phyloP scores from a whole-genome alignment of 2,329 filamentous ascomycete species.

The Fusarium longipes region DNA sequence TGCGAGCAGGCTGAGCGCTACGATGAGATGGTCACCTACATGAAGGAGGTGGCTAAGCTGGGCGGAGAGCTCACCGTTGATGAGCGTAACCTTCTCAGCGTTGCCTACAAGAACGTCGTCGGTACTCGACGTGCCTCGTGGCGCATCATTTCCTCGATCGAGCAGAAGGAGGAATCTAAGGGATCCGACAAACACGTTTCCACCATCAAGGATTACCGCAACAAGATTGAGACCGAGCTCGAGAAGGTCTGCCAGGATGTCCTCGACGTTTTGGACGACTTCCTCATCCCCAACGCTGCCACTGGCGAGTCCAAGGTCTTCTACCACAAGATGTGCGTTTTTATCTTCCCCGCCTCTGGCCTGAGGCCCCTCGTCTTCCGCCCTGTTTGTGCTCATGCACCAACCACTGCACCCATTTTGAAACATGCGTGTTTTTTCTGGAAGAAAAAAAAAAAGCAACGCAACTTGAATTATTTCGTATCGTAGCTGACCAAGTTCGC shows the following conservation, averaged over 20 bases:
- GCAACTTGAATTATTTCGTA: conserved; percentile 4
- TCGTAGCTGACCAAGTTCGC: conserved; percentile 23
- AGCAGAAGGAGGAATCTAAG: conserved; percentile 99
- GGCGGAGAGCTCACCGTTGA: conserved; percentile 87
- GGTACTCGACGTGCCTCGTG: conserved; percentile 98
- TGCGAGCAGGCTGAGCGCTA: conserved; percentile 99
- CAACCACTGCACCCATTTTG: conserved; percentile 16
- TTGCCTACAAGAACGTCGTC: conserved; percentile 99
- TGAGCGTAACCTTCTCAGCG: conserved; percentile 98
- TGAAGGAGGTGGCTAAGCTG: conserved; percentile 99
- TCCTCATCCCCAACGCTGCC: conserved; percentile 94
- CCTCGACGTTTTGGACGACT: conserved; percentile 91
- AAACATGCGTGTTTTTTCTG: conserved; percentile 9
- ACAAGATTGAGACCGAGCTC: conserved; percentile 97
- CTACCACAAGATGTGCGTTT: conserved; percentile 98
- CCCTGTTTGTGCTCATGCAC: conserved; percentile 30
- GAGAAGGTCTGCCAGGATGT: conserved; percentile 99
- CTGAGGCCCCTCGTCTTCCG: conserved; percentile 35
- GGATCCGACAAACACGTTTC: conserved; percentile 93
- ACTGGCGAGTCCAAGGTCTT: conserved; percentile 99
- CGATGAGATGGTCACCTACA: conserved; percentile 99
- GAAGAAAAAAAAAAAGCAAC: background rate
- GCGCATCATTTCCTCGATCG: conserved; percentile 99
- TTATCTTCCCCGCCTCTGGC: conserved; percentile 35
- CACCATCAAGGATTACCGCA: conserved; percentile 96